These are phyloP conservation scores for Reutealis trisperma DNA, from an alignment of 345 rosid genomes.

Conservation along the genomic window DNA sequence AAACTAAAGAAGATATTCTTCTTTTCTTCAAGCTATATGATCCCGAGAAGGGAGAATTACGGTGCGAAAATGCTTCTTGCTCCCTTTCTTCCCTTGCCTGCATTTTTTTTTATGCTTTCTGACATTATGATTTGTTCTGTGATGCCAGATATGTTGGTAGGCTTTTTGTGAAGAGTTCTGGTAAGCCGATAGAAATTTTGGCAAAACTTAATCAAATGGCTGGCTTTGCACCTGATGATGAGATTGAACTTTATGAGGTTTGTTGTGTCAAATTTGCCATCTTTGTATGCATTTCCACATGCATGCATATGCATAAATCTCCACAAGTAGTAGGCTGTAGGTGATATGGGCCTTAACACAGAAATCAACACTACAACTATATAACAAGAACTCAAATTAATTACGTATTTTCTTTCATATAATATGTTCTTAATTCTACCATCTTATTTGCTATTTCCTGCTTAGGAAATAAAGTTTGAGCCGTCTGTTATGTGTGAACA, in stretches of 20 bases:
- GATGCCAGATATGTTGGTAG: conserved; percentile 76
- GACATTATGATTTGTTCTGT: conserved; percentile 24
- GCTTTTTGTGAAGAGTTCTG: conserved; percentile 73
- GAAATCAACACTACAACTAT: not conserved
- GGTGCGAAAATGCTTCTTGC: conserved; percentile 44
- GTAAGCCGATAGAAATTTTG: conserved; percentile 77
- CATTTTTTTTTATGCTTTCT: conserved; percentile 10
- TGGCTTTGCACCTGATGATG: conserved; percentile 83
- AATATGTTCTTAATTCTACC: not conserved
- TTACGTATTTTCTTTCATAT: not conserved
- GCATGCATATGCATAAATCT: not conserved
- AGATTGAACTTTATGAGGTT: conserved; percentile 92
- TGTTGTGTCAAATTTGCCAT: conserved; percentile 11
- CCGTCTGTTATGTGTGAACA: conserved; percentile 93
- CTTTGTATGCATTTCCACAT: not conserved
- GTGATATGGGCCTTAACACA: not conserved
- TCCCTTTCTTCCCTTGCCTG: not conserved
- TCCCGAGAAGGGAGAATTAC: conserved; percentile 70
- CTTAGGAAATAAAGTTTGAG: conserved; percentile 93
- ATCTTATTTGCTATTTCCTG: conserved; percentile 9
- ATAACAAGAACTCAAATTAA: not conserved
- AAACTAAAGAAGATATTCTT: conserved; percentile 72
- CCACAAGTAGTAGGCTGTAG: not conserved
- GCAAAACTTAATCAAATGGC: conserved; percentile 83
- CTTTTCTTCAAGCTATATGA: conserved; percentile 93